Evolutionary conservation across 2,329 filamentous ascomycete species (phyloP), one percentile per base, ranked within the genome.

Genomic region (Incumbomyces lentus): DNA sequence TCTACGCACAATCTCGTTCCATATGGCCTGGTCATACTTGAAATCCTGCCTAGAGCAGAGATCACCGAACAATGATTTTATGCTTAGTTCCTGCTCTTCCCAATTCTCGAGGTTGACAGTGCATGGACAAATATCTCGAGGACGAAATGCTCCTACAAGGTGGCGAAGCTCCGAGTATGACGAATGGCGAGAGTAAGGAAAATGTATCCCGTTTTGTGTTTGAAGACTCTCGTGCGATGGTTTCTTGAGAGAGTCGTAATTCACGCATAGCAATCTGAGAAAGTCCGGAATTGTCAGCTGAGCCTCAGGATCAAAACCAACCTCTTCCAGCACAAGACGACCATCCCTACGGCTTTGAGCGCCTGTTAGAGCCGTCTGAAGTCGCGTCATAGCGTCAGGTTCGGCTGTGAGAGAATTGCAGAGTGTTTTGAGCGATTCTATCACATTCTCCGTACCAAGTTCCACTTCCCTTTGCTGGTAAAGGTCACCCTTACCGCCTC

Each of bases 171-270:
- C 90, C 0, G 71, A 68, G 50, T 92, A 90, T 0, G 86, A 94
- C 0, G 90, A 93, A 62, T 96, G 90, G 1, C 90, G 77, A 0
- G 90, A 90, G 59, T 89, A 95, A 0, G 89, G 86, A 54, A 95
- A 95, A 16, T 68, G 71, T 29, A 57, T 53, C 16, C 49, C 54
- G 17, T 52, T 44, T 35, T 19, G 33, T 34, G 13, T 18, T 22
- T 14, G 11, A 12, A 16, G 6, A 22, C 6, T 12, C 12, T 39
- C 17, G 10, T 39, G 31, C 3, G 14, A 22, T 35, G 30, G 40
- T 16, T 17, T 18, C 13, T n/a, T 39, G n/a, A 19, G 8, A 31
- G 12, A 14, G 16, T 34, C 10, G 26, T 39, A 13, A 38, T 19
- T 17, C 5, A 48, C 47, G 2, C 51, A 43, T 11, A 57, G 32